Conservation (phyloP, 2,329 filamentous ascomycete genomes). For the Aschersonia sp. region DNA sequence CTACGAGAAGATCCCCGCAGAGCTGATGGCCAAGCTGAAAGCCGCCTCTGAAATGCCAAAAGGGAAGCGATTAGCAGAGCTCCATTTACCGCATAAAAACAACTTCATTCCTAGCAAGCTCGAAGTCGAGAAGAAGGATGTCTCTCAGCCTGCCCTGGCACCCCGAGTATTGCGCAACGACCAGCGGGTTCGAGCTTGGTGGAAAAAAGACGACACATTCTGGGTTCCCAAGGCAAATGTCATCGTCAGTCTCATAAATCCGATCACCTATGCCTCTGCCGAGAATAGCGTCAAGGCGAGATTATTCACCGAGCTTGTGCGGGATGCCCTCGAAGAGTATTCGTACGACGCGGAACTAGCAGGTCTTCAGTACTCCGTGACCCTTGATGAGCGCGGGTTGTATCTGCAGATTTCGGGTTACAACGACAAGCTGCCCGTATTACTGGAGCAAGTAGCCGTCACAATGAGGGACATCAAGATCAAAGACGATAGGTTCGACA, state of each 20-base stretch:
- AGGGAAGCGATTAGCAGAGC: conserved; percentile 46
- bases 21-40: conserved; percentile 59
- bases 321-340: conserved; percentile 82
- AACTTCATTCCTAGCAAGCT: conserved; percentile 90
- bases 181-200: conserved; percentile 70
- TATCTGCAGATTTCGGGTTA: conserved; percentile 75
- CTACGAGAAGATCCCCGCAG: conserved; percentile 60
- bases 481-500: conserved; percentile 74
- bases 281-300: conserved; percentile 64
- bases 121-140: conserved; percentile 87
- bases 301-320: conserved; percentile 72
- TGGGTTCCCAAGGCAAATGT: conserved; percentile 94
- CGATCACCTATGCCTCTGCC: conserved; percentile 65
- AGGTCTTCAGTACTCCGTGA: conserved; percentile 71
- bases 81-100: conserved; percentile 85
- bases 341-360: conserved; percentile 92
- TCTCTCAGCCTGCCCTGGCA: conserved; percentile 56
- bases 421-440: conserved; percentile 86
- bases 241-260: conserved; percentile 65
- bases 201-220: conserved; percentile 96
- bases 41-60: conserved; percentile 44
- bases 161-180: conserved; percentile 82
- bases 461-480: conserved; percentile 77
- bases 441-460: conserved; percentile 75
- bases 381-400: conserved; percentile 56